Evolutionary conservation across 1,284 basidiomycete genomes (phyloP).

Genomic region (Cutaneotrichosporon cutaneum): DNA sequence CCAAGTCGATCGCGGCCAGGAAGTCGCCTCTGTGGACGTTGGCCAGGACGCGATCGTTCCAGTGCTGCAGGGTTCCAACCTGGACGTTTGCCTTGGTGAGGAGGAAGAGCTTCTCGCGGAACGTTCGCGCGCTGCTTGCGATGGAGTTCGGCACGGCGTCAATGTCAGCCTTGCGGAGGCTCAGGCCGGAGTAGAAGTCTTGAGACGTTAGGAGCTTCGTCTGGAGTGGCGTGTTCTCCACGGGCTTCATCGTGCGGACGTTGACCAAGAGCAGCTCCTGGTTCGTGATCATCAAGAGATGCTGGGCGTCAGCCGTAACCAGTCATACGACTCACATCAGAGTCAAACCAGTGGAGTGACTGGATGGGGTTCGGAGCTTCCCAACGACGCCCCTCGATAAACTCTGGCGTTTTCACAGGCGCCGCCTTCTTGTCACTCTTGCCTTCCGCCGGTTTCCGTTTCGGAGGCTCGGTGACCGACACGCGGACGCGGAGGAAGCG

Average conservation of each 20-base stretch:
- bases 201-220: slow-evolving; percentile 42
- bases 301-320: slow-evolving; percentile 32
- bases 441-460: neutral
- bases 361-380: slow-evolving; percentile 48
- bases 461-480: slow-evolving; percentile 33
- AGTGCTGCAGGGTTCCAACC: slow-evolving; percentile 85
- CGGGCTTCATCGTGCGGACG: slow-evolving; percentile 52
- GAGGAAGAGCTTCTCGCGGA: slow-evolving; percentile 88
- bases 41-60: slow-evolving; percentile 88
- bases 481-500: slow-evolving; percentile 62
- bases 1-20: slow-evolving; percentile 82
- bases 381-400: slow-evolving; percentile 48
- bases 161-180: slow-evolving; percentile 14
- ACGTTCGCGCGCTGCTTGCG: slow-evolving; percentile 70
- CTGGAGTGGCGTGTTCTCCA: slow-evolving; percentile 48
- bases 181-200: slow-evolving; percentile 35
- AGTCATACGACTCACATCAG: slow-evolving; percentile 40
- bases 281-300: slow-evolving; percentile 58
- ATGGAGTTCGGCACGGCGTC: slow-evolving; percentile 46
- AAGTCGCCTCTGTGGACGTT: slow-evolving; percentile 86
- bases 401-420: slow-evolving; percentile 35
- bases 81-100: slow-evolving; percentile 63
- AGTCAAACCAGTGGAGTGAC: slow-evolving; percentile 56
- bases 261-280: slow-evolving; percentile 70
- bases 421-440: slow-evolving; percentile 17